Conservation (phyloP, 2,329 filamentous ascomycete species). For the Cladosporium sp. region DNA sequence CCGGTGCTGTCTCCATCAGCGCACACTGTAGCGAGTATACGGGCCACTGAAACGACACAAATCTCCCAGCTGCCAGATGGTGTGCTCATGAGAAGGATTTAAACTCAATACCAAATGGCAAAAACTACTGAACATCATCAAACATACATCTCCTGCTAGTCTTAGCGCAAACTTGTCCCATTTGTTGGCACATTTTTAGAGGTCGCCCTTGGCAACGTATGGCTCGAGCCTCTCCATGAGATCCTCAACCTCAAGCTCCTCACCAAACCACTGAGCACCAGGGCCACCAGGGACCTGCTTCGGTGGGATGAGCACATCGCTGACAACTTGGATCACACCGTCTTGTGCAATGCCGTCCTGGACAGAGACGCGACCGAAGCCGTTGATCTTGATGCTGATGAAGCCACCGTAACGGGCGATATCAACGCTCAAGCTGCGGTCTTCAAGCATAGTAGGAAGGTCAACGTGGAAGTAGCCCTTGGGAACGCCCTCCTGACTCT, state of each 20-base stretch:
- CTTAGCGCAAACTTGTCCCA: no score
- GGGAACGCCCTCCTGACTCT: slow-evolving; percentile 30
- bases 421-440: slow-evolving; percentile 66
- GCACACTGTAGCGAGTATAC: no score
- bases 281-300: slow-evolving; percentile 45
- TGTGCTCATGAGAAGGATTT: no score
- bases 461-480: slow-evolving; percentile 62
- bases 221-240: slow-evolving; percentile 54
- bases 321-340: slow-evolving; percentile 76
- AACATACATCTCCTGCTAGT: background rate
- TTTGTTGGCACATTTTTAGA: slow-evolving; percentile 14
- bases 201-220: slow-evolving; percentile 35
- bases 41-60: no score
- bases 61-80: no score
- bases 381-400: slow-evolving; percentile 71
- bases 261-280: slow-evolving; percentile 41
- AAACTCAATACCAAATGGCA: background rate
- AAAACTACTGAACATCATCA: background rate
- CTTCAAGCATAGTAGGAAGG: slow-evolving; percentile 67
- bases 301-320: slow-evolving; percentile 71
- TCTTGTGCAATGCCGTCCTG: slow-evolving; percentile 71
- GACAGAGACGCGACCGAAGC: slow-evolving; percentile 60
- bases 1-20: no score
- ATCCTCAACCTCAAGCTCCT: slow-evolving; percentile 57
- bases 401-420: slow-evolving; percentile 65